phyloP scores from a whole-genome alignment of 768 basidiomycete species.

The Xerocomellus amylosporus region DNA sequence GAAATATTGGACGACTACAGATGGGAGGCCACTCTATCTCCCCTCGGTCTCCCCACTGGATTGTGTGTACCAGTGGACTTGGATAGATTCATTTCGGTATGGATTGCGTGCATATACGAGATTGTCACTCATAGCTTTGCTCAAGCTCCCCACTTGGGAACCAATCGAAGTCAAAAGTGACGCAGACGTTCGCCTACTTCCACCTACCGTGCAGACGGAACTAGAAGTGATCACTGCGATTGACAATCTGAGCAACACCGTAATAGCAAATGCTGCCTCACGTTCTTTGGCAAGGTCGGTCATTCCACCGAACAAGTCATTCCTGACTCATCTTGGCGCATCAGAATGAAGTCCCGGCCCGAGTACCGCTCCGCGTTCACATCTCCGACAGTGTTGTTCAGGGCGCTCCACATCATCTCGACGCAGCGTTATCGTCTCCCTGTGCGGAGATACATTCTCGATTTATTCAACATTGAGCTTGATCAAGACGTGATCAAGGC shows the following conservation, averaged over 20 bases:
- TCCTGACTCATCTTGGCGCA: neutral
- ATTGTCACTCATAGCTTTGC: constrained; percentile 1
- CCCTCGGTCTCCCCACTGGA: constrained; percentile 84
- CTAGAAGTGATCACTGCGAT: constrained; percentile 85
- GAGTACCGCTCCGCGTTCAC: constrained; percentile 75
- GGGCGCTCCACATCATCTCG: constrained; percentile 84
- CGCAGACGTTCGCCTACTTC: constrained; percentile 50
- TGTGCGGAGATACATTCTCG: constrained; percentile 88
- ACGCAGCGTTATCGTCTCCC: constrained; percentile 88
- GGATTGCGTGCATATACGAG: constrained; percentile 25
- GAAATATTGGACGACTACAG: constrained; percentile 90
- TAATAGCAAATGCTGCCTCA: constrained; percentile 93
- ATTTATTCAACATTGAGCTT: constrained; percentile 85
- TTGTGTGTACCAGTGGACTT: constrained; percentile 88
- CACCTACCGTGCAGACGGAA: constrained; percentile 68
- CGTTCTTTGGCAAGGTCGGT: constrained; percentile 79
- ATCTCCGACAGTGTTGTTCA: constrained; percentile 76
- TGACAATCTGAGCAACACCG: constrained; percentile 91
- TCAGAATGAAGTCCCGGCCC: constrained; percentile 72
- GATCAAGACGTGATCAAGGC: constrained; percentile 56
- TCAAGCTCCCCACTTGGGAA: constrained; percentile 74
- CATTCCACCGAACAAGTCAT: neutral
- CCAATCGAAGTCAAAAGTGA: constrained; percentile 31
- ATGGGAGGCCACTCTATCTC: constrained; percentile 90
- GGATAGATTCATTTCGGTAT: constrained; percentile 73